Evolutionary conservation across 2,329 filamentous ascomycete genomes (phyloP).

Genomic region (Hymenotorrendiella dingleyae): DNA sequence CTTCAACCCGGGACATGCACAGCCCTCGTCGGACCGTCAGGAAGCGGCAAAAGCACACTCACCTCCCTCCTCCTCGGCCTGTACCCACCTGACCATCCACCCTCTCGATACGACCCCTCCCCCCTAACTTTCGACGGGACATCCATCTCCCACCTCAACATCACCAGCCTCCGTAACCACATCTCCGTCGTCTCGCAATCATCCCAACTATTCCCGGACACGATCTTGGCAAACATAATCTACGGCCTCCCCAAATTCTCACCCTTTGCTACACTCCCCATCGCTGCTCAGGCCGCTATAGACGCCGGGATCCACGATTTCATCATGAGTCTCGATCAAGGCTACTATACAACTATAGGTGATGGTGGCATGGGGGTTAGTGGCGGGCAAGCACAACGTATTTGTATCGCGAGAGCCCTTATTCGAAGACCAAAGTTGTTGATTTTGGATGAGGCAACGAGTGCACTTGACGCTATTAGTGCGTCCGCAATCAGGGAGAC

Average conservation of each 20-base stretch:
- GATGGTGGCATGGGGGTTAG: constrained; percentile 70
- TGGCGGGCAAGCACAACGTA: constrained; percentile 75
- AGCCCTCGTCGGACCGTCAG: constrained; percentile 77
- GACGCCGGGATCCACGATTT: constrained; percentile 70
- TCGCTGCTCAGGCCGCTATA: constrained; percentile 47
- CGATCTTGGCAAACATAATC: constrained; percentile 72
- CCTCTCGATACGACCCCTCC: constrained; percentile 4
- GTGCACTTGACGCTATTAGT: constrained; percentile 66
- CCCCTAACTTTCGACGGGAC: constrained; percentile 49
- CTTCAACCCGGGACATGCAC: constrained; percentile 60
- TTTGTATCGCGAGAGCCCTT: constrained; percentile 76
- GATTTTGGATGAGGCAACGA: constrained; percentile 83
- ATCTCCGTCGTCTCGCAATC: constrained; percentile 66
- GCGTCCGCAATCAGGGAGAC: constrained; percentile 59
- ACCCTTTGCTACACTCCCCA: constrained; percentile 38
- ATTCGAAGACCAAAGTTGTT: constrained; percentile 65
- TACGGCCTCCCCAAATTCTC: constrained; percentile 64
- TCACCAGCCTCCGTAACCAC: constrained; percentile 50
- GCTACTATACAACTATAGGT: constrained; percentile 69
- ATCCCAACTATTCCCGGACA: constrained; percentile 71
- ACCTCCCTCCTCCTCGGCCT: constrained; percentile 68
- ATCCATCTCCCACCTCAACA: constrained; percentile 54
- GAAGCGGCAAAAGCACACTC: constrained; percentile 88
- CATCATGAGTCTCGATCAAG: constrained; percentile 61
- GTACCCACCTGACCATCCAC: constrained; percentile 4